Evolutionary conservation across 768 basidiomycete genomes (phyloP).

Genomic region (Trametes villosa): DNA sequence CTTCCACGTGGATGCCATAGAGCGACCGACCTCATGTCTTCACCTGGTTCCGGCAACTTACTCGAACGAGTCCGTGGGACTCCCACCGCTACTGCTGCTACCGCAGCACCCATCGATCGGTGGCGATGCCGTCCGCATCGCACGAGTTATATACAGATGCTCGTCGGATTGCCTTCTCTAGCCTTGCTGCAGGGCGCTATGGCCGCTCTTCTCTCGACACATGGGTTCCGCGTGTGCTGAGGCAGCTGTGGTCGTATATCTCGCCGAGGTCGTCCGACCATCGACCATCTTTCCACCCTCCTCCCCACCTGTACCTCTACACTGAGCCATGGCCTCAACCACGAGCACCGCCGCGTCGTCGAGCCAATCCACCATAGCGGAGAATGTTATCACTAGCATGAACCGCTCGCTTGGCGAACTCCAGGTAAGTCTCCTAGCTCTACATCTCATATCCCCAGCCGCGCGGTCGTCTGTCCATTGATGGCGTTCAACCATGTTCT

Average conservation of each 20-base stretch:
- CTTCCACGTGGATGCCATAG: too few relatives aligned
- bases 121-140: not conserved
- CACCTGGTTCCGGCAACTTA: too few relatives aligned
- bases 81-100: not conserved
- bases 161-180: conserved; percentile 1
- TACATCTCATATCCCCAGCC: too few relatives aligned
- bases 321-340: too few relatives aligned
- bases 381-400: not conserved
- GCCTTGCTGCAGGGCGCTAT: not conserved
- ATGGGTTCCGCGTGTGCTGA: conserved; percentile 9
- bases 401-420: not conserved
- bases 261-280: not conserved
- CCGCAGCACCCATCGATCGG: conserved; percentile 11
- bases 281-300: not conserved
- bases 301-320: too few relatives aligned
- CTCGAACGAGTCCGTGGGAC: not conserved
- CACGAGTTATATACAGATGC: not conserved
- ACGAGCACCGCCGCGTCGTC: too few relatives aligned
- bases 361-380: not conserved
- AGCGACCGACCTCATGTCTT: too few relatives aligned
- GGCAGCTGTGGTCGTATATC: not conserved
- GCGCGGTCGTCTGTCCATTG: too few relatives aligned
- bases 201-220: not conserved
- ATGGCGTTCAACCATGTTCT: too few relatives aligned
- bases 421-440: not conserved